Evolutionary conservation across 495 filamentous ascomycete genomes (phyloP), one percentile per base, ranked within the genome.

Genomic region (Penicillium malachiteum): DNA sequence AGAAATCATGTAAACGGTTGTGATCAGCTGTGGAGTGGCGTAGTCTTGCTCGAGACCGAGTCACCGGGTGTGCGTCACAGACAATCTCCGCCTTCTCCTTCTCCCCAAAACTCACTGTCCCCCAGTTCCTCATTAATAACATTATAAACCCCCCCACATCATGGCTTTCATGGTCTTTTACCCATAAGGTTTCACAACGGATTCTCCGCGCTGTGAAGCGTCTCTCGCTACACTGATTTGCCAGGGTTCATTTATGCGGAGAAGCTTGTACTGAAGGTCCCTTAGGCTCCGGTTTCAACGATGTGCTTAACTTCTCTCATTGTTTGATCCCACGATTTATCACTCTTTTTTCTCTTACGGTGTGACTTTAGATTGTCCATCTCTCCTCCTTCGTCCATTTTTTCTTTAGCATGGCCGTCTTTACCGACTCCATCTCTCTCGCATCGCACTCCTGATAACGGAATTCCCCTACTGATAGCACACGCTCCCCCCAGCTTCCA

Each of bases 381-480:
- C 44, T 52, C 48, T 33, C 47, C 56, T 54, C 43, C 46, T 52
- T 60, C 45, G 26, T 44, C 33, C n/a, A 14, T 21, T 44, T 26
- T 8, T 33, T 46, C 62, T 66, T 74, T 69, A 77, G 74, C 67
- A 77, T 77, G 74, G 73, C 67, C 65, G 38, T 57, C 71, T 60
- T 58, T 56, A 60, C 61, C 56, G 57, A 55, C 58, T 60, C 52
- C 60, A 64, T 63, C 64, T 49, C 60, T 52, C 59, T 52, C 49
- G 62, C 60, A 54, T 68, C 69, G 59, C 62, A 59, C 62, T 68
- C 68, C 64, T 74, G 65, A 76, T 69, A 61, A 59, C 56, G 63
- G 52, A 60, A 57, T 50, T 26, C 66, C 43, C 32, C 38, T 56
- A 59, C 66, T 61, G 63, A 68, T 67, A 67, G 56, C 55, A 56